These are phyloP conservation scores for Chaetothyriales sp. DNA, from an alignment of 2,329 filamentous ascomycete species.

Conservation along the genomic window DNA sequence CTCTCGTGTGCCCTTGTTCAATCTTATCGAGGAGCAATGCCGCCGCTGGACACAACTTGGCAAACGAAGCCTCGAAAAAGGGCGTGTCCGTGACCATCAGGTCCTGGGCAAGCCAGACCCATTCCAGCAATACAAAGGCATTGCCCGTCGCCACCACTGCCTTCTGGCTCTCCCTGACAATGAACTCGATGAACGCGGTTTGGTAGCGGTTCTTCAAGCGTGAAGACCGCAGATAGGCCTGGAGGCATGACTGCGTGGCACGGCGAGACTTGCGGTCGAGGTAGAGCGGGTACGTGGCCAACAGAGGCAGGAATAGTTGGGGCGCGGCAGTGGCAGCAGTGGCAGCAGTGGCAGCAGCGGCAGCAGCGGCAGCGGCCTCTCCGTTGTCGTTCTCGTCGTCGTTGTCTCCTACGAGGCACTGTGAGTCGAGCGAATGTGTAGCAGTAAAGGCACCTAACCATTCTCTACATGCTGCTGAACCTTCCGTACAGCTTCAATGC, in stretches of 20 bases:
- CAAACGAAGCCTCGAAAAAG: slow-evolving; percentile 37
- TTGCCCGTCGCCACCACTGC: slow-evolving; percentile 60
- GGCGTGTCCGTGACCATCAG: slow-evolving; percentile 46
- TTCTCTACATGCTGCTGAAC: slow-evolving; percentile 10
- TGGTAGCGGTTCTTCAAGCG: slow-evolving; percentile 28
- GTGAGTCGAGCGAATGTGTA: slow-evolving; percentile 1
- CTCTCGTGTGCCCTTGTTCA: slow-evolving; percentile 48
- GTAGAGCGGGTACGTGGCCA: slow-evolving; percentile 78
- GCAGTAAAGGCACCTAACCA: slow-evolving; percentile 1
- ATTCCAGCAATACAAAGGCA: slow-evolving; percentile 80
- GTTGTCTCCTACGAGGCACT: slow-evolving; percentile 1
- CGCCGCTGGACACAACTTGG: slow-evolving; percentile 51
- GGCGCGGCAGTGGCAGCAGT: slow-evolving; percentile 2
- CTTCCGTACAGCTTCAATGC: slow-evolving; percentile 13
- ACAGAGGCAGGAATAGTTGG: slow-evolving; percentile 55
- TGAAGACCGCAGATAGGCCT: slow-evolving; percentile 46
- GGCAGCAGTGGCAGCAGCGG: slow-evolving; percentile 3
- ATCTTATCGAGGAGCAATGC: slow-evolving; percentile 67
- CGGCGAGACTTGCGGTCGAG: slow-evolving; percentile 68
- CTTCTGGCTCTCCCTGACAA: slow-evolving; percentile 63
- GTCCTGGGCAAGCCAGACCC: slow-evolving; percentile 68
- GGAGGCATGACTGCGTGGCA: slow-evolving; percentile 68
- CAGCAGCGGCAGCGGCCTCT: too few species aligned
- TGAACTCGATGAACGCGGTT: slow-evolving; percentile 40
- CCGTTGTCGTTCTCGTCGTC: background rate